Evolutionary conservation across 768 basidiomycete species (phyloP).

Genomic region (Leccinum fibrillosum): DNA sequence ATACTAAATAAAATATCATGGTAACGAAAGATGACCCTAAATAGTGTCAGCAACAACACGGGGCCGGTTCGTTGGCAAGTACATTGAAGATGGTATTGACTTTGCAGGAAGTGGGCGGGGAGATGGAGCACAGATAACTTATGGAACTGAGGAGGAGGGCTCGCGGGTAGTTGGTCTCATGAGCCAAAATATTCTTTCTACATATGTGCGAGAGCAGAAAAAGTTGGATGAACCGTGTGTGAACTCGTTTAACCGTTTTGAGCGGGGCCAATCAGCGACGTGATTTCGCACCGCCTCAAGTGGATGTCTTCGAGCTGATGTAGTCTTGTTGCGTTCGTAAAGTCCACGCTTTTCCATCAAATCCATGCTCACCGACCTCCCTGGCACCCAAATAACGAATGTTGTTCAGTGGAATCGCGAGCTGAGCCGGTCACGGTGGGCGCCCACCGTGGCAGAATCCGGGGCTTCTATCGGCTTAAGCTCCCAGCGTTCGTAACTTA

Average conservation of each 20-base stretch:
- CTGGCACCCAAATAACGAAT: background rate
- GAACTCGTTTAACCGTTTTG: background rate
- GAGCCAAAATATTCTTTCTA: background rate
- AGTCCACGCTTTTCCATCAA: background rate
- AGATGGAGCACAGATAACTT: too few relatives aligned
- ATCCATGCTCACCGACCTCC: conserved; percentile 4
- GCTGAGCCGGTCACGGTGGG: conserved; percentile 6
- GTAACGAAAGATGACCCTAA: background rate
- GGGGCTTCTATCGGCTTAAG: conserved; percentile 28
- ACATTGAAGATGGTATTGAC: too few relatives aligned
- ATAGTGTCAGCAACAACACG: background rate
- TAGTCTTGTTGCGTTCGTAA: conserved; percentile 9
- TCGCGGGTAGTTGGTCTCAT: background rate
- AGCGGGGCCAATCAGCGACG: conserved; percentile 23
- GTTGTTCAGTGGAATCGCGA: conserved; percentile 1
- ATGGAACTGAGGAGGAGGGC: too few relatives aligned
- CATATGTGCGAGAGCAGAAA: background rate
- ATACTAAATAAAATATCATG: background rate
- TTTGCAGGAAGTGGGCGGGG: too few relatives aligned
- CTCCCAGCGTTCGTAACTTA: conserved; percentile 15
- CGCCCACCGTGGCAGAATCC: conserved; percentile 35
- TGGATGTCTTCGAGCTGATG: conserved; percentile 16
- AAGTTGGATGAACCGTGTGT: background rate
- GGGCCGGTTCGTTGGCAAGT: too few relatives aligned
- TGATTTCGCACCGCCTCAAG: conserved; percentile 29